Base-by-base conservation (phyloP, 768 basidiomycete genomes). In the Pisolithus microcarpus region DNA sequence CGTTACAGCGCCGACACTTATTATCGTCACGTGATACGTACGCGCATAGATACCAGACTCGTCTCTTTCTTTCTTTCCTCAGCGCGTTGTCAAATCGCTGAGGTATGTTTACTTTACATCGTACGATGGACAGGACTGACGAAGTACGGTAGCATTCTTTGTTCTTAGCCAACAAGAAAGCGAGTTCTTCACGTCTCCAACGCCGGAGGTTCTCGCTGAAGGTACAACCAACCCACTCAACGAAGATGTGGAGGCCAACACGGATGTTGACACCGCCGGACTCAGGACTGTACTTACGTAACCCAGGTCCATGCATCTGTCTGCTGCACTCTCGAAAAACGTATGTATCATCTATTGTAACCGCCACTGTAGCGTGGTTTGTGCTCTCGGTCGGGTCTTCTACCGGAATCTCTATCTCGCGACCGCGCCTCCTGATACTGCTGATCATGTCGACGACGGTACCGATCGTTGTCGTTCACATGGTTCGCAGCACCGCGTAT, bases 311-410 rank as follows among this genome's bases (percentile, higher is more conserved):
- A 28, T 28, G 30, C 10, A 30, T 9, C 2, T 2, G 2, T 30
- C 8, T 8, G 30, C 8, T 30, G 30, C 30, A 30, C 10, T 13
- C 34, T 34, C 11, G 21, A 43, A 43, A 21, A 46, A 47, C 36
- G 77, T 56, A 87, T 88, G 23, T 1, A 81, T 95, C 56, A 70
- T 58, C 65, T 66, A 58, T 56, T 52, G 43, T 71, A 72, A 46
- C 67, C 70, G 44, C 80, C 80, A 57, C 52, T 75, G 59, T 80
- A 82, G 38, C 77, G 73, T 50, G 80, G 78, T 15, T 74, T 56
- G 9, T 58, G 57, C 4, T 51, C 54, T 43, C 52, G 58, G 36
- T 51, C 61, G 5, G 65, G 46, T 26, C 56, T 60, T 28, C 59
- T 52, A 13, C 54, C 49, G 8, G 58, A 56, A 48, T 61, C 64